phyloP scores from a whole-genome alignment of 2,329 filamentous ascomycete species.

The Aureobasidium sp. region DNA sequence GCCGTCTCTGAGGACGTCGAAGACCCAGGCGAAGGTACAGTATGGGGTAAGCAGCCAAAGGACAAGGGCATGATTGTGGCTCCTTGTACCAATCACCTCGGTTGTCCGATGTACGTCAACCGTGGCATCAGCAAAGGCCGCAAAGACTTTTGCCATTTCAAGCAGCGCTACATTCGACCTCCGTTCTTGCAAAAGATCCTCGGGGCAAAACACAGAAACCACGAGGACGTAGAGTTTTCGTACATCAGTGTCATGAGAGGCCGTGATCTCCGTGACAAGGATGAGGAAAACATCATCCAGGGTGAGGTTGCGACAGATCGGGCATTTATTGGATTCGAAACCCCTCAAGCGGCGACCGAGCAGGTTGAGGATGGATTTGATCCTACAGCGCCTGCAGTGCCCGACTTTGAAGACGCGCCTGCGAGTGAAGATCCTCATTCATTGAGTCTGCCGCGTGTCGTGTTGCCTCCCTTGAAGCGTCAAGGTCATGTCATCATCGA shows the following conservation, averaged over 20 bases:
- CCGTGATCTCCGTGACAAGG: constrained; percentile 43
- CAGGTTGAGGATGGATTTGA: constrained; percentile 3
- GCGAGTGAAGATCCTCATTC: constrained; percentile 29
- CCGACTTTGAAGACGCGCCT: constrained; percentile 2
- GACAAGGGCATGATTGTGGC: constrained; percentile 55
- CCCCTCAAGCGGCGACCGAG: constrained; percentile 21
- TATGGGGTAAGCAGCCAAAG: constrained; percentile 30
- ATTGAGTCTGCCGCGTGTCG: constrained; percentile 65
- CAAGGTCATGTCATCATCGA: constrained; percentile 83
- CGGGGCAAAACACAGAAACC: constrained; percentile 61
- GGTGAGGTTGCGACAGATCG: constrained; percentile 51
- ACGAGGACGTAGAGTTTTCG: constrained; percentile 85
- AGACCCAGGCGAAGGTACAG: constrained; percentile 18
- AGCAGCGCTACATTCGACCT: constrained; percentile 79
- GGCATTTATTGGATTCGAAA: constrained; percentile 67
- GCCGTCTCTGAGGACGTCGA: constrained; percentile 24
- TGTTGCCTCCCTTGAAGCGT: constrained; percentile 78
- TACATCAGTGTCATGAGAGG: constrained; percentile 83
- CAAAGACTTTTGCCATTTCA: constrained; percentile 87
- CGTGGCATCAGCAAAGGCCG: constrained; percentile 62
- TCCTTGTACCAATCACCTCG: constrained; percentile 76
- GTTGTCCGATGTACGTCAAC: constrained; percentile 76
- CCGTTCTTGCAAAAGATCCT: constrained; percentile 71
- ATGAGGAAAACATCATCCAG: constrained; percentile 33
- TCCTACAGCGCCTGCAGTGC: constrained; percentile 16